Conservation (phyloP, 345 rosid species). For the Physaria fendleri region DNA sequence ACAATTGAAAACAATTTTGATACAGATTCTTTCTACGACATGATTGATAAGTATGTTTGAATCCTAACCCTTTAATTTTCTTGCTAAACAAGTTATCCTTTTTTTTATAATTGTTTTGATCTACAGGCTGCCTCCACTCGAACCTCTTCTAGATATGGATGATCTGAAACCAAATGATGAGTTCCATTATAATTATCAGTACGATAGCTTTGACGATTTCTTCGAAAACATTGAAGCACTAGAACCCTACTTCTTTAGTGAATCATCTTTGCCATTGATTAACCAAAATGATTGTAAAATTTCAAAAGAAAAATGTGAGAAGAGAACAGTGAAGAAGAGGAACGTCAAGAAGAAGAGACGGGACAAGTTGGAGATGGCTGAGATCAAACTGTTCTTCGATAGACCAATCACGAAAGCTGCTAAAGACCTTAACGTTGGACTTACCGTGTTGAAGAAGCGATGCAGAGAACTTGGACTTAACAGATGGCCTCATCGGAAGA, state of each 20-base stretch:
- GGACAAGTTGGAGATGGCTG: conserved; percentile 34
- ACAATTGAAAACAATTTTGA: neutral
- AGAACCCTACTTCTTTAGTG: conserved; percentile 14
- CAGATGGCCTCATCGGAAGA: conserved; percentile 79
- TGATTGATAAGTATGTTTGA: conserved; percentile 6
- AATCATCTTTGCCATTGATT: neutral
- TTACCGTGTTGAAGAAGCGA: conserved; percentile 64
- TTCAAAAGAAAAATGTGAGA: neutral
- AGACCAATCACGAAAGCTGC: conserved; percentile 64
- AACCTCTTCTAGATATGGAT: neutral
- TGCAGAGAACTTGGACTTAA: conserved; percentile 68
- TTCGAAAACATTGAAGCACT: conserved; percentile 18
- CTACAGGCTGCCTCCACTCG: conserved; percentile 25
- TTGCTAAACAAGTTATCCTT: conserved; percentile 14
- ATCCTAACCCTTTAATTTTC: neutral
- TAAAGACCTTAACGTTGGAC: conserved; percentile 57
- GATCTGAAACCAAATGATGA: neutral
- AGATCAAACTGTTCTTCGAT: conserved; percentile 48
- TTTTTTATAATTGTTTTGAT: neutral
- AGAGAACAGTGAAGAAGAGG: conserved; percentile 5
- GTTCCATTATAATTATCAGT: neutral
- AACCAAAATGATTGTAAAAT: neutral
- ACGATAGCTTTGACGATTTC: conserved; percentile 19
- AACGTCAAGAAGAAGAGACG: conserved; percentile 13
- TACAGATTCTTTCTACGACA: conserved; percentile 16